These are phyloP conservation scores for Aspergillus indologenus DNA, from an alignment of 495 filamentous ascomycete species.

Conservation along the genomic window DNA sequence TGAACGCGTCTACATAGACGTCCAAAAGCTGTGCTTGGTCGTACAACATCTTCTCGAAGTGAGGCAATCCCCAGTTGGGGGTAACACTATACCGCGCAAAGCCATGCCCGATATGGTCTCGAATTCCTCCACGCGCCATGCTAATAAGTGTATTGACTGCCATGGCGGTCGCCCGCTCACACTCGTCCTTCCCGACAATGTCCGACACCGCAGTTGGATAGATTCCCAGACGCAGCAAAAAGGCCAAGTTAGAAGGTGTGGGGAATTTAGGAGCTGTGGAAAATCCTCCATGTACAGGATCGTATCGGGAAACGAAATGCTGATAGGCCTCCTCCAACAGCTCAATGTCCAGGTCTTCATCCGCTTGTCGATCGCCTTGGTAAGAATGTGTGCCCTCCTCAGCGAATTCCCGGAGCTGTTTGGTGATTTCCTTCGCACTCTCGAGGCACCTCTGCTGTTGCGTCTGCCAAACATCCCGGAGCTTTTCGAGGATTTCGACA, in stretches of 20 bases:
- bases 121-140: slow-evolving; percentile 83
- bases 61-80: slow-evolving; percentile 83
- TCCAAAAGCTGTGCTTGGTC: slow-evolving; percentile 88
- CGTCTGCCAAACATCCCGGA: slow-evolving; percentile 77
- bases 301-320: slow-evolving; percentile 75
- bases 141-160: slow-evolving; percentile 73
- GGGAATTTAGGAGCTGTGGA: slow-evolving; percentile 79
- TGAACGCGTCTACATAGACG: slow-evolving; percentile 85
- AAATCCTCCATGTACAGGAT: slow-evolving; percentile 77
- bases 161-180: slow-evolving; percentile 73
- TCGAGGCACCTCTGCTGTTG: slow-evolving; percentile 77
- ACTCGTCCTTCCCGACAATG: slow-evolving; percentile 80
- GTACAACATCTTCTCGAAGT: slow-evolving; percentile 98
- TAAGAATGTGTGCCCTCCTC: slow-evolving; percentile 74
- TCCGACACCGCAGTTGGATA: slow-evolving; percentile 74
- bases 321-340: slow-evolving; percentile 85
- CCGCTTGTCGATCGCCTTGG: slow-evolving; percentile 49
- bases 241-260: slow-evolving; percentile 78
- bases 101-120: slow-evolving; percentile 89
- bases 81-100: slow-evolving; percentile 92
- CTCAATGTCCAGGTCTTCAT: slow-evolving; percentile 79
- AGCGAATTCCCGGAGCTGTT: slow-evolving; percentile 79
- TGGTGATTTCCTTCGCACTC: slow-evolving; percentile 77
- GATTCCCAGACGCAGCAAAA: slow-evolving; percentile 71
- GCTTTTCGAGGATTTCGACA: slow-evolving; percentile 76